phyloP scores from a whole-genome alignment of 805 yeast genomes.

The Spathaspora sp. region DNA sequence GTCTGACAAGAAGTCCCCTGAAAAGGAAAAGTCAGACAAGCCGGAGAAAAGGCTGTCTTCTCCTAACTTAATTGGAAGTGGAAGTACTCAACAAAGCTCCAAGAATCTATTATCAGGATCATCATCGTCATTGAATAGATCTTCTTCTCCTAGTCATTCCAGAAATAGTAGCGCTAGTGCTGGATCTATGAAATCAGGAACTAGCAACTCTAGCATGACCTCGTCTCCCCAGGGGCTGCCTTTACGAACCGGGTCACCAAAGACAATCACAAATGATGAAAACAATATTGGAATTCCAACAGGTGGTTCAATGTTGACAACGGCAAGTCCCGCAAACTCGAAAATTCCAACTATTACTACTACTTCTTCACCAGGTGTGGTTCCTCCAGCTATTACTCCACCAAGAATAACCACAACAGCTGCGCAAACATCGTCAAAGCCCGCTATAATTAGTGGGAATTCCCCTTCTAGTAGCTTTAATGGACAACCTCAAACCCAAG shows the following conservation, averaged over 20 bases:
- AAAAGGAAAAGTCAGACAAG: slow-evolving; percentile 25
- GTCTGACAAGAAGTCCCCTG: slow-evolving; percentile 32
- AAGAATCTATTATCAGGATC: slow-evolving; percentile 14
- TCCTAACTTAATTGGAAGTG: slow-evolving; percentile 1
- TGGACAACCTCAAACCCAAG: not conserved
- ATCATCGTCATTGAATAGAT: slow-evolving; percentile 14
- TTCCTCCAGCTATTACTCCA: slow-evolving; percentile 4
- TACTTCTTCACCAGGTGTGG: not conserved
- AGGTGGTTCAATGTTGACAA: slow-evolving; percentile 2
- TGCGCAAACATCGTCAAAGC: not conserved
- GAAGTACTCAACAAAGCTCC: slow-evolving; percentile 7
- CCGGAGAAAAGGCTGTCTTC: slow-evolving; percentile 8
- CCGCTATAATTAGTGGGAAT: not conserved
- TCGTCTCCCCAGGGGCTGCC: slow-evolving; percentile 16
- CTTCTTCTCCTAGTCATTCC: slow-evolving; percentile 31
- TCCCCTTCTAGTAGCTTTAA: not conserved
- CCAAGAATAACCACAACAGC: slow-evolving; percentile 3
- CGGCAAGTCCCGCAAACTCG: slow-evolving; percentile 5
- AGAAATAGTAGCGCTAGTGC: slow-evolving; percentile 22
- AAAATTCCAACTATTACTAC: slow-evolving; percentile 7
- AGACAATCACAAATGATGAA: slow-evolving; percentile 12
- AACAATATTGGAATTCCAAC: not conserved
- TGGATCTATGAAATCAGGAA: slow-evolving; percentile 19
- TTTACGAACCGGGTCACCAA: slow-evolving; percentile 16
- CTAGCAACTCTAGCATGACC: slow-evolving; percentile 1